Conservation (phyloP, 2,329 filamentous ascomycete species). For the Hyphodiscus sp. region DNA sequence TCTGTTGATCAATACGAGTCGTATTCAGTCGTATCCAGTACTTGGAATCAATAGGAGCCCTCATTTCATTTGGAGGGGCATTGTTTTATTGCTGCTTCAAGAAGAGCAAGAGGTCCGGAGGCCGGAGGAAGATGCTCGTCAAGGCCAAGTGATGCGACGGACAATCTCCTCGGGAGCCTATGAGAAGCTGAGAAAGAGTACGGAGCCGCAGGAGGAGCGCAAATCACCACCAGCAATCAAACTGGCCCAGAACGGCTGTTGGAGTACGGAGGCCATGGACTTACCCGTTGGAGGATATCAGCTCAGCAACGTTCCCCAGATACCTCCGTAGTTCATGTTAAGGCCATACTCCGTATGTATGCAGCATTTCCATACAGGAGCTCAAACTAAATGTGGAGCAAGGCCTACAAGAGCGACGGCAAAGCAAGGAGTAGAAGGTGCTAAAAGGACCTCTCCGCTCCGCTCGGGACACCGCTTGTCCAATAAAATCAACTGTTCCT, state of each 20-base stretch:
- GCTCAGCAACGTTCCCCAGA: not conserved
- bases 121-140: not conserved
- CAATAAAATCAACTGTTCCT: slow-evolving; percentile 5
- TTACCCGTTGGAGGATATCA: not conserved
- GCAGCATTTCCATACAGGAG: too few relatives aligned
- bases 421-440: too few relatives aligned
- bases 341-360: too few relatives aligned
- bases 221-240: not conserved
- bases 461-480: not conserved
- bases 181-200: not conserved
- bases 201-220: not conserved
- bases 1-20: too few relatives aligned
- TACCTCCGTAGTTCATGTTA: too few relatives aligned
- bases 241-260: too few relatives aligned
- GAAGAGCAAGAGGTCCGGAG: not conserved
- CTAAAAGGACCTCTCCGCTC: not conserved
- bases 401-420: too few relatives aligned
- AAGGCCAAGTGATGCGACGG: not conserved
- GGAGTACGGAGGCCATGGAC: not conserved
- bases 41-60: too few relatives aligned
- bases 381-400: too few relatives aligned
- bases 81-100: not conserved
- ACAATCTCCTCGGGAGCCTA: not conserved
- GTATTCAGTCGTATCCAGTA: too few relatives aligned
- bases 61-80: too few relatives aligned